Evolutionary conservation across 176 grass and related monocot species (phyloP), one percentile per base, ranked within the genome.

Genomic region (Triticum monococcum): DNA sequence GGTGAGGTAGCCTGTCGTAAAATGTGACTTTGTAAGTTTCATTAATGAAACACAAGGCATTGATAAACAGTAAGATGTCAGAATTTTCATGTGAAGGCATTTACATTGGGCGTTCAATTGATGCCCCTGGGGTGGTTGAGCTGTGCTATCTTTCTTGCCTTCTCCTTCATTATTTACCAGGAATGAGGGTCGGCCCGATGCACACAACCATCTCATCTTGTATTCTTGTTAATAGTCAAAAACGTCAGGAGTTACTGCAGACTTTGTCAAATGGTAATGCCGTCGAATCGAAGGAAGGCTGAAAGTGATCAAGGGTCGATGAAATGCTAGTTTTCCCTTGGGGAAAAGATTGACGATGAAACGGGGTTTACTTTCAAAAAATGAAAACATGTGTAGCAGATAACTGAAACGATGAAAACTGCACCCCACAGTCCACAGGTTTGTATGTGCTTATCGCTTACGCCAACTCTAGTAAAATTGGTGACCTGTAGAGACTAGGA

Each of bases 41-140:
- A 17, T 52, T 0, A 17, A 2, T 52, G 48, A 52, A 52, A 17
- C 50, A 18, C 16, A 54, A 18, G 50, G 50, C 50, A 24, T 45
- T n/a, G 25, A 24, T 46, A 2, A 81, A 76, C 68, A 89, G 68
- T n/a, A 25, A 72, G 28, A 31, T 84, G 37, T 72, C 87, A 79
- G 28, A 14, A 28, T 62, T 46, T 86, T 68, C 88, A 46, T 77
- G 78, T 70, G 88, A 77, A n/a, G 43, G 22, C 83, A 89, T 81
- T 77, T 35, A 77, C 71, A 35, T 35, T 35, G 20, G 54, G 65
- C 33, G 50, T 63, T 88, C 78, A 84, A 31, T 45, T 88, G 13
- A 38, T 56, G 37, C 25, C 64, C 40, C 30, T 5, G 33, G 46
- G 67, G 24, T 76, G 72, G 26, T 75, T 28, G 72, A 28, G 12